A percentile compares a stretch with the other conserved stretches of the same genome.
phyloP scores from a whole-genome alignment of 768 basidiomycete genomes.

The Wakefieldia striispora region DNA sequence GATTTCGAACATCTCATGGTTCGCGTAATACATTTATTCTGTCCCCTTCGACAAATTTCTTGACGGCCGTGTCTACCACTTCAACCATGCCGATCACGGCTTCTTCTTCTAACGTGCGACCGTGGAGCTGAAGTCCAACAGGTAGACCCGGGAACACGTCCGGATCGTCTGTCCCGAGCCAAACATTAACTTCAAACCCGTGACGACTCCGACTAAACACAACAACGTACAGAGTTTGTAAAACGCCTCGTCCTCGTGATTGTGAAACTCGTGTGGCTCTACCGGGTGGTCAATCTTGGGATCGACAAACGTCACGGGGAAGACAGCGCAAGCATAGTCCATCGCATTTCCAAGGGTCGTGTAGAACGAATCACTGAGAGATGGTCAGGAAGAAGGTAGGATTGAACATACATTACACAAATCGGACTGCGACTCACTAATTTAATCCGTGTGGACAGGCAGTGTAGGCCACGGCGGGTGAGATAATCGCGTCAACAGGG shows the following conservation, averaged over 20 bases:
- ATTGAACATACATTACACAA: slow-evolving; percentile 13
- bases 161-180: slow-evolving; percentile 45
- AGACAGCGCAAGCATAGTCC: slow-evolving; percentile 43
- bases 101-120: slow-evolving; percentile 49
- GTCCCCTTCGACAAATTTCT: slow-evolving; percentile 15
- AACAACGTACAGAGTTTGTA: slow-evolving; percentile 44
- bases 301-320: slow-evolving; percentile 51
- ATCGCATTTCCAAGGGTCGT: slow-evolving; percentile 46
- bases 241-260: slow-evolving; percentile 41
- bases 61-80: slow-evolving; percentile 39
- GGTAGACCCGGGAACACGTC: slow-evolving; percentile 45
- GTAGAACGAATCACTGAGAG: slow-evolving; percentile 38
- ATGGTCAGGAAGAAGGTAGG: not conserved
- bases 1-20: no score
- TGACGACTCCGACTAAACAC: not conserved
- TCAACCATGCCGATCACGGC: slow-evolving; percentile 50
- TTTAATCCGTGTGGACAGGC: slow-evolving; percentile 46
- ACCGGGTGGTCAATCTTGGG: slow-evolving; percentile 36
- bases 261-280: slow-evolving; percentile 39
- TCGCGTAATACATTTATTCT: no score
- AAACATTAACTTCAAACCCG: not conserved
- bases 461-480: slow-evolving; percentile 41
- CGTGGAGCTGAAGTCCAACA: slow-evolving; percentile 47
- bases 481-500: slow-evolving; percentile 53
- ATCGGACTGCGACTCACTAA: slow-evolving; percentile 27